Percentiles rank a stretch among this genome's conserved stretches.
These are phyloP conservation scores for Alternaria triticimaculans DNA, from an alignment of 2,329 filamentous ascomycete genomes.

Conservation along the genomic window DNA sequence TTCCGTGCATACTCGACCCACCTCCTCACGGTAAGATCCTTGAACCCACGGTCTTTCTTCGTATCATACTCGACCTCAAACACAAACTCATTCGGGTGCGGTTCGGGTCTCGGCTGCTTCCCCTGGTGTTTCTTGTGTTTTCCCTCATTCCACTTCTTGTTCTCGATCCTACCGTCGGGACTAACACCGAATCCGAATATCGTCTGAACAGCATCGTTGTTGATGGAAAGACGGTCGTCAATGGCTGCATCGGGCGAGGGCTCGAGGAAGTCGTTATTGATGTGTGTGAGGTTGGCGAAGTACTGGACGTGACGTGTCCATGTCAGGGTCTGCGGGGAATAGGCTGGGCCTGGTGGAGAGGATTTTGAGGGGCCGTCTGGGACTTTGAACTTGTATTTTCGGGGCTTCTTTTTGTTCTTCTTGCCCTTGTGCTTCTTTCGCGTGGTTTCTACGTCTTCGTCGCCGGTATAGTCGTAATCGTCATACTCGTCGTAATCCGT, in stretches of 20 bases:
- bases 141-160: constrained; percentile 66
- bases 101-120: constrained; percentile 56
- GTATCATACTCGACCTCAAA: constrained; percentile 91
- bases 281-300: constrained; percentile 88
- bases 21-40: constrained; percentile 84
- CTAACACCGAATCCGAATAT: constrained; percentile 40
- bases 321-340: constrained; percentile 82
- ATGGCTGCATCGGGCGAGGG: constrained; percentile 1
- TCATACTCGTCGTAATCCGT: constrained; percentile 15
- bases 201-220: constrained; percentile 16
- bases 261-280: constrained; percentile 73
- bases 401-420: constrained; percentile 42
- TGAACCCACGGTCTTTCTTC: constrained; percentile 75
- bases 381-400: constrained; percentile 56
- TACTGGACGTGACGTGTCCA: constrained; percentile 86
- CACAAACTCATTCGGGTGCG: constrained; percentile 68
- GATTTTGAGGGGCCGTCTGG: constrained; percentile 76
- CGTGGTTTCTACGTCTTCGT: constrained; percentile 53
- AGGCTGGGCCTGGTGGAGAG: constrained; percentile 83
- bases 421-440: constrained; percentile 61
- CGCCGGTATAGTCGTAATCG: constrained; percentile 12
- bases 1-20: constrained; percentile 79
- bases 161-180: constrained; percentile 32
- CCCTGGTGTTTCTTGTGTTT: constrained; percentile 66
- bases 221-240: constrained; percentile 1